phyloP scores from a whole-genome alignment of 768 basidiomycete species.

The Botryobasidium botryosum region DNA sequence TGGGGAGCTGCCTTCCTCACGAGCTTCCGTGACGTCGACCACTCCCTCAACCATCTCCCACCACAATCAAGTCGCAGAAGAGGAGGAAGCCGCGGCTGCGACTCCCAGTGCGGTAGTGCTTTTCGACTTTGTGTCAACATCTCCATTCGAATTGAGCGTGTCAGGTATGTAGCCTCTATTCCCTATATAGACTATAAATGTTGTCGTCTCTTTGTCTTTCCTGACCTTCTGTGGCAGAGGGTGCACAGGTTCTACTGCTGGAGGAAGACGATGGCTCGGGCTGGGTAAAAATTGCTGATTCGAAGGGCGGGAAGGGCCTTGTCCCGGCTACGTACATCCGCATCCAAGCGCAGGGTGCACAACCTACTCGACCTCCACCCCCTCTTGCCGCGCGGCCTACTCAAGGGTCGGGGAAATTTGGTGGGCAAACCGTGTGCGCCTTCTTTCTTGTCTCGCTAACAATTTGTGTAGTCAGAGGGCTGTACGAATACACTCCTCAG shows the following conservation, averaged over 20 bases:
- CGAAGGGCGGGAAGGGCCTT: conserved; percentile 44
- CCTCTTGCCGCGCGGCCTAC: not conserved
- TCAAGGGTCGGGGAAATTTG: conserved; percentile 29
- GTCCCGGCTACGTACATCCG: conserved; percentile 74
- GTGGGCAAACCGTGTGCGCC: conserved; percentile 23
- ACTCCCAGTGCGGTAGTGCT: no score
- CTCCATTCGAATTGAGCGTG: conserved; percentile 59
- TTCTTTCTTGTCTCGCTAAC: not conserved
- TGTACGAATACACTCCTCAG: conserved; percentile 63
- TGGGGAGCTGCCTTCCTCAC: not conserved
- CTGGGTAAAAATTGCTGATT: conserved; percentile 61
- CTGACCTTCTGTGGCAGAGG: conserved; percentile 31
- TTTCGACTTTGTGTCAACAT: conserved; percentile 60
- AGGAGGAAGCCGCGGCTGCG: conserved; percentile 27
- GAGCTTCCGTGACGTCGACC: conserved; percentile 36
- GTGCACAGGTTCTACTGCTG: conserved; percentile 41
- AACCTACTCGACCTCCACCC: not conserved
- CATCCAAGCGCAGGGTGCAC: conserved; percentile 8
- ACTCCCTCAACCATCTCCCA: conserved; percentile 28
- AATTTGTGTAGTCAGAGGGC: conserved; percentile 41
- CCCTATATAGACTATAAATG: not conserved
- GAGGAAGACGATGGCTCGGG: conserved; percentile 78
- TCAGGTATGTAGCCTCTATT: conserved; percentile 25
- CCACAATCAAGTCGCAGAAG: conserved; percentile 18
- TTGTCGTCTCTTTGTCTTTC: not conserved